These are phyloP conservation scores for Podaxis sp. DNA, from an alignment of 768 basidiomycete genomes.

Conservation along the genomic window DNA sequence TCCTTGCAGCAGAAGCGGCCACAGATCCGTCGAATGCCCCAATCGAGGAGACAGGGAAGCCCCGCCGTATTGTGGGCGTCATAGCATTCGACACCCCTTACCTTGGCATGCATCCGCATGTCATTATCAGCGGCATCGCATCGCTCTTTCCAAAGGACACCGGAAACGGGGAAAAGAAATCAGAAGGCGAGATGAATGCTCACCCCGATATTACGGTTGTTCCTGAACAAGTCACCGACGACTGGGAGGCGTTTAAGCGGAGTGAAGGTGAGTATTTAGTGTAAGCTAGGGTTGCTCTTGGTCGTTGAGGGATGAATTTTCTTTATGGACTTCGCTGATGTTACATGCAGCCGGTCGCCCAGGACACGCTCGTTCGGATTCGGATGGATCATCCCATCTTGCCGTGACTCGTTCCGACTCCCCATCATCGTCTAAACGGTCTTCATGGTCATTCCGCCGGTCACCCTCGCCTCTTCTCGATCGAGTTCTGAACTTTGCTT, in stretches of 20 bases:
- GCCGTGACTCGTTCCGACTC: conserved; percentile 14
- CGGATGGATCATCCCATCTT: conserved; percentile 17
- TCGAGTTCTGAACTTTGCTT: conserved; percentile 38
- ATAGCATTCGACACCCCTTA: conserved; percentile 62
- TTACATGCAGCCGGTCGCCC: not conserved
- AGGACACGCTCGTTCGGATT: conserved; percentile 9
- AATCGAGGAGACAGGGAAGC: conserved; percentile 26
- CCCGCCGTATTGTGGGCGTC: conserved; percentile 49
- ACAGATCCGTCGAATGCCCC: conserved; percentile 39
- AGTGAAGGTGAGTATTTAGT: conserved; percentile 22
- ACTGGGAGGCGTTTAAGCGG: conserved; percentile 48
- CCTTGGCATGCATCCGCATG: conserved; percentile 64
- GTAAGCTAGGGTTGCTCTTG: not conserved
- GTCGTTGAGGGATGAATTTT: not conserved
- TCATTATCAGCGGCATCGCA: conserved; percentile 55
- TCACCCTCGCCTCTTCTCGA: conserved; percentile 32
- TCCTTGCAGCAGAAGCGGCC: conserved; percentile 58
- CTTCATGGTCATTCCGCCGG: conserved; percentile 16
- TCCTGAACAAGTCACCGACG: conserved; percentile 44
- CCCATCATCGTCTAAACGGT: conserved; percentile 13
- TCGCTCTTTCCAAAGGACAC: conserved; percentile 47
- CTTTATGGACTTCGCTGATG: not conserved
- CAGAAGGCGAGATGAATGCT: conserved; percentile 44
- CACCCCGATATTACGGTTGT: conserved; percentile 43
- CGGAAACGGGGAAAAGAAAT: conserved; percentile 25